Percentiles rank a stretch among this genome's conserved stretches.
These are phyloP conservation scores for Pyrrhoderma lamaoense DNA, from an alignment of 1,284 basidiomycete species.

Conservation along the genomic window DNA sequence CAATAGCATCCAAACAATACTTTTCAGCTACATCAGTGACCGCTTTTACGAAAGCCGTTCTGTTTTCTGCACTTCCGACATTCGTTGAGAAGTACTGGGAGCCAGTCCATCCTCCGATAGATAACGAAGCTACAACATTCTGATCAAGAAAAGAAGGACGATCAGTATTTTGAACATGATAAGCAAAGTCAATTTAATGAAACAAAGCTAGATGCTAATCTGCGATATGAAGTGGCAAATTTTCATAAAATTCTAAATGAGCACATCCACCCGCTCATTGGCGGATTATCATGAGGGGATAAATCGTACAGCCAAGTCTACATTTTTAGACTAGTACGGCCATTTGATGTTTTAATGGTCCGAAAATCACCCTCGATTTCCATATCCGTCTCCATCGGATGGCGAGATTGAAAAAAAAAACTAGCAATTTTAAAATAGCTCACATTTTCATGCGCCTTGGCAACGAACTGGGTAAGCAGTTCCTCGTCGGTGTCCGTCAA, in stretches of 20 bases:
- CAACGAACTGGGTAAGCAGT: constrained; percentile 45
- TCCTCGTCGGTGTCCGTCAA: constrained; percentile 35
- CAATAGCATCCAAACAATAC: constrained; percentile 76
- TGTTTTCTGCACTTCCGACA: constrained; percentile 51
- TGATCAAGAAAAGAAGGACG: constrained; percentile 28
- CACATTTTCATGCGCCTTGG: constrained; percentile 48
- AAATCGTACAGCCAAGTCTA: no score
- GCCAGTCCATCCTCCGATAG: constrained; percentile 86
- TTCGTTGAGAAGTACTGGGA: constrained; percentile 71
- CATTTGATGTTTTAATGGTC: no score
- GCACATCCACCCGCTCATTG: no score
- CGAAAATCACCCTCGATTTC: no score
- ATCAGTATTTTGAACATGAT: constrained; percentile 7
- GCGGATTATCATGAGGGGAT: no score
- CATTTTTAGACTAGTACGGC: no score
- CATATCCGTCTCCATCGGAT: no score
- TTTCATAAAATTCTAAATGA: no score
- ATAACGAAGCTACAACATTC: constrained; percentile 64
- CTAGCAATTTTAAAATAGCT: constrained; percentile 18
- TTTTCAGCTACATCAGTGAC: constrained; percentile 51
- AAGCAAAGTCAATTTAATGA: constrained; percentile 4
- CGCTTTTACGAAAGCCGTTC: constrained; percentile 61
- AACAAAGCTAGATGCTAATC: no score
- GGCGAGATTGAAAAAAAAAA: not conserved
- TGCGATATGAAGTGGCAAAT: no score